Evolutionary conservation across 495 filamentous ascomycete genomes (phyloP).

Genomic region (Xylaria grammica): DNA sequence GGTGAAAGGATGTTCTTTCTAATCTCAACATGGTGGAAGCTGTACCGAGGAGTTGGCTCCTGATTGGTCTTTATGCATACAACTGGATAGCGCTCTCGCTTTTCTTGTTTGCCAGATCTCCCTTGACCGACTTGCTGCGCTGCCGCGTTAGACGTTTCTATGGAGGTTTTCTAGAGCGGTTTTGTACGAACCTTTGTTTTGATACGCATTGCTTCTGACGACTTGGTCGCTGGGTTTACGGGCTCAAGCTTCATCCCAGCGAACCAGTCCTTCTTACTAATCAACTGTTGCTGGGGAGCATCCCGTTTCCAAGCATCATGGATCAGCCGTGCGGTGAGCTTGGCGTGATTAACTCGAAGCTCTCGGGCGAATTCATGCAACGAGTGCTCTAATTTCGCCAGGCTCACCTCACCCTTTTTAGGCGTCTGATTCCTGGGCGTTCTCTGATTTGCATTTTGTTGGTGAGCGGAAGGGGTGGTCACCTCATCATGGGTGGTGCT

Average conservation of each 20-base stretch:
- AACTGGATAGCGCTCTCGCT: constrained; percentile 41
- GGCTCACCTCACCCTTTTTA: constrained; percentile 42
- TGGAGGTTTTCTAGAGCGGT: not conserved
- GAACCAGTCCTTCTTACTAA: constrained; percentile 46
- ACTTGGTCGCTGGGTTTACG: constrained; percentile 20
- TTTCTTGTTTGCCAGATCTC: constrained; percentile 43
- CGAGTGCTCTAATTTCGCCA: constrained; percentile 39
- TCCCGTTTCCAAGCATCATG: constrained; percentile 48
- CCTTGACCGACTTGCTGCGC: constrained; percentile 37
- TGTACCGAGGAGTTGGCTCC: constrained; percentile 47
- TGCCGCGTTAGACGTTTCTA: constrained; percentile 16
- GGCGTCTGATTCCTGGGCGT: constrained; percentile 41
- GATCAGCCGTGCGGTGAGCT: constrained; percentile 41
- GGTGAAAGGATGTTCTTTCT: constrained; percentile 54
- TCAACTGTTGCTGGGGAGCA: constrained; percentile 39
- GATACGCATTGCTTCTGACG: constrained; percentile 39
- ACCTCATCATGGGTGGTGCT: not conserved
- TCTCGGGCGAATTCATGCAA: constrained; percentile 37
- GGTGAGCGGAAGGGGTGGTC: not conserved
- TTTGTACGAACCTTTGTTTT: constrained; percentile 46
- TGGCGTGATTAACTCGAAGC: constrained; percentile 43
- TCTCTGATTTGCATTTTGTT: constrained; percentile 17
- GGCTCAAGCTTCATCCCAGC: constrained; percentile 42
- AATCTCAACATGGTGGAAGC: constrained; percentile 57
- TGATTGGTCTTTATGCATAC: constrained; percentile 46